Percentiles rank a stretch among this genome's conserved stretches.
Evolutionary conservation across 2,329 filamentous ascomycete species (phyloP).

Genomic region (Claviceps spartinae): DNA sequence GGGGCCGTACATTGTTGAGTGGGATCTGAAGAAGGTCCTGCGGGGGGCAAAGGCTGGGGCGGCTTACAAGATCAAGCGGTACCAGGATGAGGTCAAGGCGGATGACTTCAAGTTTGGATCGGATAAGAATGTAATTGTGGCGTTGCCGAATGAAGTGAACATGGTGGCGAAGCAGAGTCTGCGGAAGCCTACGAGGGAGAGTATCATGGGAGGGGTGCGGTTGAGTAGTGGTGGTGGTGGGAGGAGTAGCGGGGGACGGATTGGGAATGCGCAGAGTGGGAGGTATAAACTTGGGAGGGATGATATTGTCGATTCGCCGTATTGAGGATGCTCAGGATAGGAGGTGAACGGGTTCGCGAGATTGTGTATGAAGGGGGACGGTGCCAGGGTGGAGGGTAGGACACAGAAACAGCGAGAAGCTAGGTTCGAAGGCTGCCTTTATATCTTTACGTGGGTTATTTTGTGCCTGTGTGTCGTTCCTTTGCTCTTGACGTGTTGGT

Average conservation of each 20-base stretch:
- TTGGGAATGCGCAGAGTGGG: constrained; percentile 40
- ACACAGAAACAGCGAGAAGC: too few relatives aligned
- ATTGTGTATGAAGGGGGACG: background rate
- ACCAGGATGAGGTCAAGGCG: constrained; percentile 87
- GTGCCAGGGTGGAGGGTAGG: too few relatives aligned
- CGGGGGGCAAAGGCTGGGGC: constrained; percentile 71
- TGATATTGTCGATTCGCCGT: constrained; percentile 67
- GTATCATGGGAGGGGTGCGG: constrained; percentile 56
- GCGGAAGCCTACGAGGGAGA: constrained; percentile 81
- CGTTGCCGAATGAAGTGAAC: constrained; percentile 91
- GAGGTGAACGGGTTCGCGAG: too few relatives aligned
- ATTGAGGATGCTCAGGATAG: constrained; percentile 21
- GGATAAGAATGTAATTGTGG: constrained; percentile 96
- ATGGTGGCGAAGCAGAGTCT: constrained; percentile 85
- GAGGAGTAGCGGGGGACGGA: constrained; percentile 34
- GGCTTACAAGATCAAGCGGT: constrained; percentile 93
- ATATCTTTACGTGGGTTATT: too few relatives aligned
- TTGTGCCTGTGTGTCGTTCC: too few relatives aligned
- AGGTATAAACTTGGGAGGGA: constrained; percentile 65
- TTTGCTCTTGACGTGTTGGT: too few relatives aligned
- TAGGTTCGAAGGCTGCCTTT: too few relatives aligned
- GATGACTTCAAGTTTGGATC: constrained; percentile 97
- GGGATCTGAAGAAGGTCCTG: constrained; percentile 85
- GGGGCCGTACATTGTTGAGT: constrained; percentile 91
- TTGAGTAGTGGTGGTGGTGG: constrained; percentile 24